Base-by-base conservation (phyloP, 495 filamentous ascomycete genomes). In the Hypoxylon cercidicola region DNA sequence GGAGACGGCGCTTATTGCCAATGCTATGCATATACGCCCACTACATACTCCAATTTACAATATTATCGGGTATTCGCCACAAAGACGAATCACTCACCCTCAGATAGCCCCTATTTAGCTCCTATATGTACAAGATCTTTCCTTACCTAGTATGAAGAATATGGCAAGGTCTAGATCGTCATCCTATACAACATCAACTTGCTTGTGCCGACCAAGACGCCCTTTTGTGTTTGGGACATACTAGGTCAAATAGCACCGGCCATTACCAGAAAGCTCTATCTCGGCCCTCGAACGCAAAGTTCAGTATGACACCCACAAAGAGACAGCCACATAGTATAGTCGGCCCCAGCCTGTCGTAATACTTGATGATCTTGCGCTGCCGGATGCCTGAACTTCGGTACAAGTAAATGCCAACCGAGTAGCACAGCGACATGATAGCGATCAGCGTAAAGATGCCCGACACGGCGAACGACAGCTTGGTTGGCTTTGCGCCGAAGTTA, bases 261-360 rank as follows among this genome's bases (percentile, higher is more conserved):
- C 25, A 28, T 7, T 62, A 83, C 79, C 79, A 82, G 2, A 80
- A 16, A 4, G 39, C 50, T 47, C 78, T 71, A 4, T 72, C 72
- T 13, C 64, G 72, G 44, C 79, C 79, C 53, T 89, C 82, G 61
- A 87, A 86, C 41, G 75, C 90, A 79, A 96, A 95, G 75, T 93
- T 96, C 35, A 96, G 69, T 23, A 84, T 78, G 23, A 97, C 84
- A 7, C 93, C 89, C 0, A 82, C 79, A 15, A 96, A 82, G 50
- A 99, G 76, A 20, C 89, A 84, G 11, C 78, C 59, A 59, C 91
- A 93, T n/a, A 99, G 79, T n/a, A 89, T 71, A 4, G 82, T 93
- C 3, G 95, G 95, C 0, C 95, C 95, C 78, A 84, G 89, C 64
- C 87, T 88, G 72, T 99, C 95, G 73, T 98, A 93, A 79, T 96